Evolutionary conservation across 768 basidiomycete species (phyloP), one percentile per base, ranked within the genome.

Genomic region (Collybia sordida): DNA sequence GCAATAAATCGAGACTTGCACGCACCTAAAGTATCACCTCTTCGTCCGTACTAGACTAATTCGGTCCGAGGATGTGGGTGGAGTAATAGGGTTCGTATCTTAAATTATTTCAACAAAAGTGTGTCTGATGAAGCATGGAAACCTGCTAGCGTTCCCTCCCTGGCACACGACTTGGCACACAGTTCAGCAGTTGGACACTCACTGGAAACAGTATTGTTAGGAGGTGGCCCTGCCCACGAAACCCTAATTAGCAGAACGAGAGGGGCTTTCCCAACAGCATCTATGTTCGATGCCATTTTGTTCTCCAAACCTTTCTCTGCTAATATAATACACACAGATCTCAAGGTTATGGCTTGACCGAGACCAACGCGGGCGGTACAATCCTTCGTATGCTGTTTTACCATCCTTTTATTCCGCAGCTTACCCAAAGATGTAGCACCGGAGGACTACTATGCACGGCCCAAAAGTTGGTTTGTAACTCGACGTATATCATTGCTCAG

Each of bases 381-480:
- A 31, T 31, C 9, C 31, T 31, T 31, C 31, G 31, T 31, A 31
- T 6, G 31, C 11, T 14, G 9, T 12, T 11, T n/a, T 11, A 31
- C 5, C 14, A 14, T 31, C 31, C 31, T 31, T 14, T 31, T 31
- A 31, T 31, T 12, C 11, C 14, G 31, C 31, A 31, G 14, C 31
- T 31, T 12, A 31, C 9, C 9, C 31, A 11, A 12, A 12, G 31
- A 31, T 46, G 50, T 47, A 66, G 78, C 68, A 19, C 82, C 78
- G 24, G 77, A 79, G 38, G 84, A 86, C 59, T 83, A 78, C 56
- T 41, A 67, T 23, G 61, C 64, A n/a, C 72, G 80, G 22, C 76
- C 77, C n/a, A 63, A 64, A 4, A 72, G 67, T 62, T 70, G 73
- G 79, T 80, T 50, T 54, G 74, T 64, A 23, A 35, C 40, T 35